These are phyloP conservation scores for Picea engelmannii DNA, from an alignment of 83 land plant species.

Conservation along the genomic window DNA sequence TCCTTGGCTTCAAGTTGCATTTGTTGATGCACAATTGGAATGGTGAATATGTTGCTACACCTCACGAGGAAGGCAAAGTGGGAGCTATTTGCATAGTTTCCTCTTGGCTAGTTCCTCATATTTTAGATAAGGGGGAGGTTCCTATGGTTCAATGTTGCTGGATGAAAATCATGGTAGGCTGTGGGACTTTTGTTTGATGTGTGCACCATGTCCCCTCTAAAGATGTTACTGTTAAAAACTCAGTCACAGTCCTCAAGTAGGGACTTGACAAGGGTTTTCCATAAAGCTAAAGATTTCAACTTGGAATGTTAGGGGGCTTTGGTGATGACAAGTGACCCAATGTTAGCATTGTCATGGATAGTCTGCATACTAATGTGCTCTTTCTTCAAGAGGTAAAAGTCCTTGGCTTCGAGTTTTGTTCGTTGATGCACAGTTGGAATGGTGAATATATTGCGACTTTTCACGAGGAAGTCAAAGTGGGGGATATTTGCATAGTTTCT, in stretches of 20 bases:
- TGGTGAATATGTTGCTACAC: too few species aligned
- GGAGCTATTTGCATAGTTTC: not conserved
- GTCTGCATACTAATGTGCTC: too few species aligned
- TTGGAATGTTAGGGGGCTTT: not conserved
- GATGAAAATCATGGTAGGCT: not conserved
- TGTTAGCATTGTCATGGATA: too few species aligned
- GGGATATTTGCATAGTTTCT: not conserved
- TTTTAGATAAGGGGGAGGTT: not conserved
- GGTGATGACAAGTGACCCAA: not conserved
- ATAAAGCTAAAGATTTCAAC: not conserved
- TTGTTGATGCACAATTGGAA: too few species aligned
- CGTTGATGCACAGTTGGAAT: too few species aligned
- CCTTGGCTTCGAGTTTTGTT: too few species aligned
- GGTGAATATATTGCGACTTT: too few species aligned
- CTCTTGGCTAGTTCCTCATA: not conserved
- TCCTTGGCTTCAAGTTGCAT: too few species aligned
- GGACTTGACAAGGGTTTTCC: not conserved
- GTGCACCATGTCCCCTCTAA: not conserved
- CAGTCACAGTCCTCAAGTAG: not conserved
- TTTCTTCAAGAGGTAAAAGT: too few species aligned
- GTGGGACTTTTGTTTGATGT: not conserved
- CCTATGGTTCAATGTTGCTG: not conserved
- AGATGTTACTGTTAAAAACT: not conserved
- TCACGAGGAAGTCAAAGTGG: too few species aligned
- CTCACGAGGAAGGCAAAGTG: too few species aligned